Base-by-base conservation (phyloP, 2,329 filamentous ascomycete species). In the Diplocarpon rosae region DNA sequence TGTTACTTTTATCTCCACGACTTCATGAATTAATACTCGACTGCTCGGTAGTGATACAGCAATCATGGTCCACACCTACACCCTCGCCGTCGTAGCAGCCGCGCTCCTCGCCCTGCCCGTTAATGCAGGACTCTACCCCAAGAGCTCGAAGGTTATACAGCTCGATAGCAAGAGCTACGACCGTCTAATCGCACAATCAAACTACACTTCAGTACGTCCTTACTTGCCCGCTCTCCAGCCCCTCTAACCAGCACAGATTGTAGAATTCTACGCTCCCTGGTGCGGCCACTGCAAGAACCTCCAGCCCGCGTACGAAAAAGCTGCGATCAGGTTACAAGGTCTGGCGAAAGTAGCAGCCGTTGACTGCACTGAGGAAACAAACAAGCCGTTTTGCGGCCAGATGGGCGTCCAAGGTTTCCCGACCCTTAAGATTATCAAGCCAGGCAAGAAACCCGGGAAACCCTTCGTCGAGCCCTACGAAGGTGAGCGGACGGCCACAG, bases 251-350 rank as follows among this genome's bases (percentile, higher is more conserved):
- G 47, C 45, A 31, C 53, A 80, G 73, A 73, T 79, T 37, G 67
- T 79, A 62, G 86, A 89, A 67, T 96, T 96, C 73, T 96, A 95
- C 61, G 90, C 90, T 8, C 90, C 90, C 17, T 96, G 90, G 90
- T 96, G 92, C 60, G 92, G 90, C 34, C 92, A 96, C 68, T 98
- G 92, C 70, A 76, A 95, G 67, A 95, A 84, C 67, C 82, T 98
- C 59, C 89, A 95, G 68, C 90, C 89, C 2, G 85, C 86, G 36
- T 98, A 92, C 67, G 90, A 96, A 65, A 95, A 95, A 66, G 89
- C 82, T 1, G 92, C 92, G 56, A 84, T 83, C 59, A 87, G 80
- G 57, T 81, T 98, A 47, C 77, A 83, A n/a, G 92, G 92, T 12
- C 74, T 96, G 12, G 92, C 88, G 57, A 93, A 95, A 59, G 90